Base-by-base conservation (phyloP, 345 rosid species). In the Brassica incana region DNA sequence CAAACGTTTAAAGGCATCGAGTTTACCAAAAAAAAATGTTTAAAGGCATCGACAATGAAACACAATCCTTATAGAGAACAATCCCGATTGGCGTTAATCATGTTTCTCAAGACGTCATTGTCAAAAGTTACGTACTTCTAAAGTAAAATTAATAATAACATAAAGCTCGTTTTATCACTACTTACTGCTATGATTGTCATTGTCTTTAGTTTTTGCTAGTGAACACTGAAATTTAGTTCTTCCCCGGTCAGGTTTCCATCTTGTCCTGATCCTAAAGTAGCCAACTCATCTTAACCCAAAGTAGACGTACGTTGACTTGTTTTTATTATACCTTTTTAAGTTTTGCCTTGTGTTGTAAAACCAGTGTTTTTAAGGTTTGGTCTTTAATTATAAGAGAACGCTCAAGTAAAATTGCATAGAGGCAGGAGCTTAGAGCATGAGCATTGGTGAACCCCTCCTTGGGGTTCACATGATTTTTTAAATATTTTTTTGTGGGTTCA, bases 211-310 rank as follows among this genome's bases (percentile, higher is more conserved):
- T 27, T 27, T 27, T 27, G 30, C 30, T 27, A 27, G 30, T 27
- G 30, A 27, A 27, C 30, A 27, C 30, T 27, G 30, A 27, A 27
- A 27, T 27, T 27, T 27, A 27, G 30, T 33, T 74, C 92, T 95
- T 81, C 99, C 99, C 0, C 88, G 86, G 2, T 67, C 88, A 2
- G 88, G 92, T 62, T 86, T 83, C 61, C 94, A 90, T 74, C 74
- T 91, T 0, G 97, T 95, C 90, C 68, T 92, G 84, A 94, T 9
- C 14, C 40, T 6, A 36, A 7, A 36, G 16, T 56, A 5, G 33
- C 36, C 35, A 6, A 62, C 79, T 67, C 67, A 68, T 67, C 64
- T 61, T 60, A 70, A 79, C 65, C 32, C 40, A 2, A 71, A 43
- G 20, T 79, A 67, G 69, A 11, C 25, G 54, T 30, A 67, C 48